These are phyloP conservation scores for Podila epicladia DNA, from an alignment of 192 early-diverging fungal species.

Conservation along the genomic window DNA sequence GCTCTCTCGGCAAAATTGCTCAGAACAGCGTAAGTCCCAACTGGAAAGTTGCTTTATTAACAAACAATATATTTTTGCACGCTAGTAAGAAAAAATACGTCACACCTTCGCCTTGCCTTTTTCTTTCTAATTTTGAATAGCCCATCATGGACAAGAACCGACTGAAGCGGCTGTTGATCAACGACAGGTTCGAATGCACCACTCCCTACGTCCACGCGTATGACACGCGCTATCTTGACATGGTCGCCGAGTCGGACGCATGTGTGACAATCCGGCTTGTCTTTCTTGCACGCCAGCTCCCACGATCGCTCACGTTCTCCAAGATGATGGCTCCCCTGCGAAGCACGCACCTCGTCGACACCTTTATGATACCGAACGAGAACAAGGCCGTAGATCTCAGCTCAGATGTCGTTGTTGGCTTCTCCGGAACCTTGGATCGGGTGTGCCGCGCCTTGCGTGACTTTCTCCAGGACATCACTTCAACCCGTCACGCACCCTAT, in stretches of 20 bases:
- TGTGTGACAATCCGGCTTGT: constrained; percentile 20
- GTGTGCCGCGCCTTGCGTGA: constrained; percentile 10
- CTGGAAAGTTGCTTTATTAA: too few relatives aligned
- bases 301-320: constrained; percentile 18
- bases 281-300: constrained; percentile 23
- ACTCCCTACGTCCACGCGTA: too few relatives aligned
- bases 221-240: constrained; percentile 1
- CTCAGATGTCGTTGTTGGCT: constrained; percentile 23
- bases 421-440: constrained; percentile 15
- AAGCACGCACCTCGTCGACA: constrained; percentile 4
- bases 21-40: too few relatives aligned
- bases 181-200: too few relatives aligned
- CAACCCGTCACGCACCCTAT: background rate
- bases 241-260: background rate
- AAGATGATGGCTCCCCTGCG: background rate
- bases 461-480: constrained; percentile 9
- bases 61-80: too few relatives aligned
- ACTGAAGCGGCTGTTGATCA: too few relatives aligned
- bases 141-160: too few relatives aligned
- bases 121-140: too few relatives aligned
- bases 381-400: background rate
- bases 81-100: too few relatives aligned
- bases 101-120: too few relatives aligned
- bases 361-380: constrained; percentile 29
- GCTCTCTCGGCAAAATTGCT: too few relatives aligned